These are phyloP conservation scores for Voacanga thouarsii DNA, from an alignment of 257 asterid genomes.

Conservation along the genomic window DNA sequence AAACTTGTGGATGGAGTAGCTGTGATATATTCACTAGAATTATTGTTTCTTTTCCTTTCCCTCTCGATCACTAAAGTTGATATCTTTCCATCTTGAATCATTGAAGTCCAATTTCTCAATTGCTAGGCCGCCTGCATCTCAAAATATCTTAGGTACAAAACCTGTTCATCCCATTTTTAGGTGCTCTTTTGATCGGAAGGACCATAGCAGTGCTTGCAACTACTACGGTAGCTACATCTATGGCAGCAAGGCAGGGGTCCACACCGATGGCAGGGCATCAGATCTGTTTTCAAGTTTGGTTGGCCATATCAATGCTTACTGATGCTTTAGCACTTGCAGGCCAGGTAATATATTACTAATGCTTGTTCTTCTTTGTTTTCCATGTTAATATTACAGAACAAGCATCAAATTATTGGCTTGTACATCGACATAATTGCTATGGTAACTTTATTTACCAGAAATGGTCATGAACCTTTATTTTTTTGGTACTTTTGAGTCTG, in stretches of 20 bases:
- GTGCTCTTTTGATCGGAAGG: slow-evolving; percentile 77
- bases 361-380: background rate
- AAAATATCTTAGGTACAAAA: slow-evolving; percentile 3
- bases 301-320: slow-evolving; percentile 87
- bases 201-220: slow-evolving; percentile 72
- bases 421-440: background rate
- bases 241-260: slow-evolving; percentile 90
- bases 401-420: background rate
- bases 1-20: background rate
- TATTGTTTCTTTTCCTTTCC: background rate
- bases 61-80: background rate
- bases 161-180: slow-evolving; percentile 40
- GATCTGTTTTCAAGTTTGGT: slow-evolving; percentile 91
- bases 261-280: slow-evolving; percentile 84
- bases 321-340: slow-evolving; percentile 98
- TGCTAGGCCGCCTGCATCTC: background rate
- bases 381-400: background rate
- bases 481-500: background rate
- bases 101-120: background rate
- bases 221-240: slow-evolving; percentile 81
- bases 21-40: background rate
- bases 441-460: background rate
- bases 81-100: background rate
- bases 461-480: background rate
- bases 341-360: slow-evolving; percentile 45